Base-by-base conservation (phyloP, 192 early-diverging fungal genomes). In the Funneliformis mosseae region DNA sequence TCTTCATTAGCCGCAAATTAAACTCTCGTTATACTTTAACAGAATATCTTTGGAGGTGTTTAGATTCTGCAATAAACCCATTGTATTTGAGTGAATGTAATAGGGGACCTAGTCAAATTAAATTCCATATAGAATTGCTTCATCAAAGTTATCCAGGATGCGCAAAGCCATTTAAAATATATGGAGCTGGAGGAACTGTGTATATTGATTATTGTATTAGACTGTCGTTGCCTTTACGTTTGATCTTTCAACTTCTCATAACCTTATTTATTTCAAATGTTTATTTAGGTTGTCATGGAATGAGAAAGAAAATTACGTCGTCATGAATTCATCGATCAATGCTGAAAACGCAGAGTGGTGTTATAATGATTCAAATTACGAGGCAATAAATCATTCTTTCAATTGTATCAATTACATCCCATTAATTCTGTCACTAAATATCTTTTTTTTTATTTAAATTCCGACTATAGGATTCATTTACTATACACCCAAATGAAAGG, bases 41-140 rank as follows among this genome's bases (percentile, higher is more conserved):
- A 74, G 74, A 75, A 75, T 75, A 75, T 16, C 74, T 25, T 48
- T 75, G 74, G 74, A 50, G 43, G 28, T 75, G 74, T 75, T 55
- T 75, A 48, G 74, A 75, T 28, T 18, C 28, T 8, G 11, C 55
- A 38, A 75, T 28, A 11, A 60, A 55, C 25, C 74, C 74, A 25
- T 28, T 75, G 38, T 27, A 75, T 33, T 21, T 75, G 14, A 60
- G 16, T 6, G 18, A 38, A 2, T 75, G 74, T 60, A n/a, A 39
- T 39, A 28, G 21, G 59, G 18, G 0, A 23, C 27, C 28, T 8
- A 59, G 46, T n/a, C 74, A 75, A 75, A 60, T 27, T 28, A 75
- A 39, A 2, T 75, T 75, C 28, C 27, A 21, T 4, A 14, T 75
- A n/a, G 38, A 27, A 25, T 16, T 75, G 12, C 18, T 75, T 9